Evolutionary conservation across 371 early-diverging fungal genomes (phyloP), one percentile per base, ranked within the genome.

Genomic region (Rhizopus sp.): DNA sequence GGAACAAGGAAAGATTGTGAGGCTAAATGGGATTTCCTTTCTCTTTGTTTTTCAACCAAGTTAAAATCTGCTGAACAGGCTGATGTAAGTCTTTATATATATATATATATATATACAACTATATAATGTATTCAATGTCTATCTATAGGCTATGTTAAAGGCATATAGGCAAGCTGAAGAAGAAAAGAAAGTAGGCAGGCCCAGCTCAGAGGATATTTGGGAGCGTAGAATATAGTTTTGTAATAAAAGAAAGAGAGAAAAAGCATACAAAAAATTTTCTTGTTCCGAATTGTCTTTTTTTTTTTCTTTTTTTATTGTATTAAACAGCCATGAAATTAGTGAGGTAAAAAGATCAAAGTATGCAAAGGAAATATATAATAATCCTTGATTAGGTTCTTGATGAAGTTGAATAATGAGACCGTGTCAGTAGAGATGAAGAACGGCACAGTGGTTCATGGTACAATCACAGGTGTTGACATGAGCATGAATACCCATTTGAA

Each of bases 401-500:
- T 94, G 94, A 97, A 96, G 78, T 85, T 93, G 70, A 88, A 82
- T 66, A 93, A 92, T 69, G 97, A 97, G 79, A 91, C 94, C 33
- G 98, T 96, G 37, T 94, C 95, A 30, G 89, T 97, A 66, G 96
- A 97, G 77, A 86, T 97, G 55, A 97, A 97, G 70, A 96, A 97
- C 67, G 96, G 96, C 41, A 95, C 96, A n/a, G 83, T 93, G 60
- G 93, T 95, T 39, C 88, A 92, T 66, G 99, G 99, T 56, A 98
- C 98, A 10, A 90, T 98, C 55, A 91, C 93, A 42, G 87, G 94
- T 34, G 97, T 98, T 44, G 99, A 99, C 70, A 95, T 99, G 95
- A 89, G 91, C 76, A 99, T 99, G 99, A 99, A 99, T 75, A 98
- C 94, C 57, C 98, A 98, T 74, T 81, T 99, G 75, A 96, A 96